These are phyloP conservation scores for Penicillium sp. DNA, from an alignment of 2,329 filamentous ascomycete genomes.

Conservation along the genomic window DNA sequence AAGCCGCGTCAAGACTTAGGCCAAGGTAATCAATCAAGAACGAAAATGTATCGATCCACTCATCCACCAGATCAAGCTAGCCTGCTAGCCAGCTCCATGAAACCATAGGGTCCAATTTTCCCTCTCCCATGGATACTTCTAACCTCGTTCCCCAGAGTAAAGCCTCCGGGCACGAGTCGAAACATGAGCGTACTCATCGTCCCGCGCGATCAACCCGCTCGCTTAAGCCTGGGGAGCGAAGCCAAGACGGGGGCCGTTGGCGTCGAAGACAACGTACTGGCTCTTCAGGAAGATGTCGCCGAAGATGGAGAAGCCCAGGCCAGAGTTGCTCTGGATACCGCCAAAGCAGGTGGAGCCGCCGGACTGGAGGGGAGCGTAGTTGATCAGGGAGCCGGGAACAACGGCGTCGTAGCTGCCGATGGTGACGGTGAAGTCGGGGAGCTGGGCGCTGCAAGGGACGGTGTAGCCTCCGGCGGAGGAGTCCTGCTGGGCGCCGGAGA, in stretches of 20 bases:
- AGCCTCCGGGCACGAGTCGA: background rate
- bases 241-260: conserved; percentile 50
- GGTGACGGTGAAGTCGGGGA: conserved; percentile 57
- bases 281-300: conserved; percentile 80
- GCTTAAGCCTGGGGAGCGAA: conserved; percentile 47
- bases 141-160: background rate
- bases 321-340: conserved; percentile 67
- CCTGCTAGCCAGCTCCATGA: conserved; percentile 17
- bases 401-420: conserved; percentile 54
- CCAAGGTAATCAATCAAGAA: conserved; percentile 4
- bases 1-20: conserved; percentile 16
- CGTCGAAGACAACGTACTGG: conserved; percentile 72
- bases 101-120: background rate
- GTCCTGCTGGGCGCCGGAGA: conserved; percentile 56
- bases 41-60: background rate
- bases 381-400: conserved; percentile 58
- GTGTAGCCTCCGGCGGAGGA: conserved; percentile 56
- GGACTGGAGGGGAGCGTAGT: conserved; percentile 50
- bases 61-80: conserved; percentile 14
- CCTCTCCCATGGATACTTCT: background rate
- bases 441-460: conserved; percentile 53
- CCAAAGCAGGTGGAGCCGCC: conserved; percentile 65
- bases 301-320: conserved; percentile 67
- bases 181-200: background rate
- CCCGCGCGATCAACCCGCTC: background rate